These are phyloP conservation scores for Aspergillus texensis DNA, from an alignment of 2,329 filamentous ascomycete species.

Conservation along the genomic window DNA sequence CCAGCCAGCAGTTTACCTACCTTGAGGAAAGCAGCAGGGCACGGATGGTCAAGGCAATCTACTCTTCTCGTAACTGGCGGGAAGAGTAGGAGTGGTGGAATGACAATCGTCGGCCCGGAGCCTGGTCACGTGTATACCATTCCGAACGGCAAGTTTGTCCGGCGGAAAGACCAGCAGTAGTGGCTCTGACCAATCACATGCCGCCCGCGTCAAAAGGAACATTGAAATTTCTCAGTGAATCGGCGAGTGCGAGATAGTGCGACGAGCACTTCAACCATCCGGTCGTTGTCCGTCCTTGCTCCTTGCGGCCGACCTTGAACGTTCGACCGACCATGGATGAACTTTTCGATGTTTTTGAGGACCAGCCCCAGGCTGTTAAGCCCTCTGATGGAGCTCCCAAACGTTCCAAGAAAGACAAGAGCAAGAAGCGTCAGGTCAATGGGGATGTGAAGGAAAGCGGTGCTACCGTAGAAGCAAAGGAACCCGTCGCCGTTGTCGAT, in stretches of 20 bases:
- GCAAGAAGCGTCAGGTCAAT: conserved; percentile 85
- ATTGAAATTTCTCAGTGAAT: conserved; percentile 36
- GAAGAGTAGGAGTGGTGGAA: conserved; percentile 25
- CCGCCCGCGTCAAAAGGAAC: conserved; percentile 30
- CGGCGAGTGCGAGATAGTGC: conserved; percentile 20
- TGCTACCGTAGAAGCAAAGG: conserved; percentile 34
- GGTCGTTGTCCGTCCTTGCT: conserved; percentile 15
- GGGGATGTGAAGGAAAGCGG: conserved; percentile 67
- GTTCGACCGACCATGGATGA: conserved; percentile 64
- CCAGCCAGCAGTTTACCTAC: conserved; percentile 24
- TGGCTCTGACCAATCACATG: conserved; percentile 21
- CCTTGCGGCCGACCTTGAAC: conserved; percentile 18
- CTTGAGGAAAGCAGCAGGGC: conserved; percentile 33
- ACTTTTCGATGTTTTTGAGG: conserved; percentile 80
- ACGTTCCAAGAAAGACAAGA: conserved; percentile 60
- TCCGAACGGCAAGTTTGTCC: conserved; percentile 22
- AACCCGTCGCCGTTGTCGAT: conserved; percentile 27
- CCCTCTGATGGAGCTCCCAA: conserved; percentile 35
- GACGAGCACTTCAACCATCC: conserved; percentile 15
- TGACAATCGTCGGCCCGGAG: conserved; percentile 17
- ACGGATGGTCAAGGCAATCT: conserved; percentile 20
- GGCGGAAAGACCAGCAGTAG: conserved; percentile 10
- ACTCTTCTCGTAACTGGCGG: conserved; percentile 17
- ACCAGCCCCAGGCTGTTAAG: conserved; percentile 56
- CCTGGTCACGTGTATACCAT: conserved; percentile 14